Base-by-base conservation (phyloP, 768 basidiomycete genomes). In the Coprinopsis cinerea region DNA sequence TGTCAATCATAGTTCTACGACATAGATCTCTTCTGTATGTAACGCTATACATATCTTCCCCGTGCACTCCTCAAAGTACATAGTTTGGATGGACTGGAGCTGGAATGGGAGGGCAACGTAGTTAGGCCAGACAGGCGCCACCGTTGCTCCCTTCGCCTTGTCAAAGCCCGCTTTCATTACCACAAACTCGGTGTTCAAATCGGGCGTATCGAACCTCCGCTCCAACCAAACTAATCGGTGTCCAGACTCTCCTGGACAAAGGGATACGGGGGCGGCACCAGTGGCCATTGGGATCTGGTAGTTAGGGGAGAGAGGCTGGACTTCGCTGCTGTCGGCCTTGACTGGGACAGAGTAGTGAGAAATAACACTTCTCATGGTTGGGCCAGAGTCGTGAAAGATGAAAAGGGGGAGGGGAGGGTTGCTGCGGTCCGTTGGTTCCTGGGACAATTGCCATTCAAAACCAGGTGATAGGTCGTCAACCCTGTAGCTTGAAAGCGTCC, bases 1-100 rank as follows among this genome's bases (percentile, higher is more conserved):
- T n/a, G n/a, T n/a, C n/a, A n/a, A 41, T 57, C 47, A 62, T 20
- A 59, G 34, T 13, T 50, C 52, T 22, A 52, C 32, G 24, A 56
- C 18, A 52, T 53, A 56, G n/a, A 53, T 28, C 24, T 54, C 49
- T 17, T 53, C 53, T 23, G 55, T 56, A n/a, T 49, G 27, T 25
- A 53, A 32, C 14, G 49, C 49, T 23, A 54, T 47, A 44, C 52
- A 51, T 17, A 56, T 42, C 20, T 44, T 32, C 22, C 50, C 41
- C 14, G 51, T 47, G 22, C 34, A 35, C 35, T 55, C 51, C 28
- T 55, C 54, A n/a, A 55, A 53, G 32, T 40, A 55, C 22, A 53
- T 47, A 7, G 51, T 26, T 11, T 37, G 48, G 27, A 47, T 52
- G 20, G 26, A 34, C 11, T 44, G 51, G 24, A 47, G 46, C 25